Evolutionary conservation across 2,329 filamentous ascomycete genomes (phyloP), one percentile per base, ranked within the genome.

Genomic region (Aspergillus hiratsukae): DNA sequence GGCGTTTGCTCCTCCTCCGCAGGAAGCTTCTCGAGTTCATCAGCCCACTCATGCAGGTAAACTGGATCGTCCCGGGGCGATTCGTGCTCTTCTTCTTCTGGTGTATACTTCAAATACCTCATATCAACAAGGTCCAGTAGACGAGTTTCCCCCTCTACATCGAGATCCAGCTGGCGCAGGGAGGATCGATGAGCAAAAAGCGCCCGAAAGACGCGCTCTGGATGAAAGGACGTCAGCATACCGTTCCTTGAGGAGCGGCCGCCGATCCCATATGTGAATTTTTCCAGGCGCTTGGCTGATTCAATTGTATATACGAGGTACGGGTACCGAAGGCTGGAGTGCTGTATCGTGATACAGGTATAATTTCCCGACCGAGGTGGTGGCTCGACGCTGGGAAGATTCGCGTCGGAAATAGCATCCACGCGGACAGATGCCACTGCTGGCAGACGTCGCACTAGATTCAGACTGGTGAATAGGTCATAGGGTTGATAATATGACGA

Each of bases 401-500:
- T 17, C 1, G 25, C n/a, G 10, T 53, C 40, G 2, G 28, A 10
- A 46, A 53, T 48, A 23, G 23, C 40, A 37, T 53, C 37, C 27
- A 53, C 31, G 4, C 7, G 9, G 46, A 48, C 25, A 25, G 17
- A 48, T 28, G 37, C 41, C 29, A 48, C 28, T 14, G 51, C 51
- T 17, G 43, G 51, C 17, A 53, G 41, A 21, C 28, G 27, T 31
- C 43, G 35, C 41, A 53, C 41, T 43, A 53, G 40, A 10, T 40
- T 48, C 4, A 53, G 14, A 37, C 40, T 14, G 9, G 3, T 31
- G 51, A 29, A 48, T 17, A 53, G n/a, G 27, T 48, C 51, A 31
- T 53, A 53, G 21, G 25, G n/a, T 23, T 35, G 27, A 31, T 53
- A 53, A 4, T 55, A 25, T 23, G 61, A 8, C 14, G 14, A 17